phyloP scores from a whole-genome alignment of 805 yeast species.

The Danielozyma ontarioensis region DNA sequence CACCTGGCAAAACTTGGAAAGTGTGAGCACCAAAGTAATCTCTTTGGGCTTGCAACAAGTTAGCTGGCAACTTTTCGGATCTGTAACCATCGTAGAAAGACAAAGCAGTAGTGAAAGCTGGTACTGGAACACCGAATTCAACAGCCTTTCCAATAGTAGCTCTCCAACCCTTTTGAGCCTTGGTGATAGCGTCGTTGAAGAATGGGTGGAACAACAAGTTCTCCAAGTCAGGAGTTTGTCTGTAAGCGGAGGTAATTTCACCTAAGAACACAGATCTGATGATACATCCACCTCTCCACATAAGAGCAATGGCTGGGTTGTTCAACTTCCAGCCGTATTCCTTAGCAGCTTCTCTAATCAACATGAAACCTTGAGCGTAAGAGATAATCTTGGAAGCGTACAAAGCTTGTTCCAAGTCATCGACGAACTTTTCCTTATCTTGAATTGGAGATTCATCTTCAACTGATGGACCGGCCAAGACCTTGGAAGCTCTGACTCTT shows the following conservation, averaged over 20 bases:
- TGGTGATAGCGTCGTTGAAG: conserved; percentile 85
- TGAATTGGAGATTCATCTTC: conserved; percentile 56
- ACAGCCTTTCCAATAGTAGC: conserved; percentile 72
- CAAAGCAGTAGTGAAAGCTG: conserved; percentile 95
- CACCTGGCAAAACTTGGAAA: conserved; percentile 89
- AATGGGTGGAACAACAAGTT: conserved; percentile 93
- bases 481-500: conserved; percentile 79
- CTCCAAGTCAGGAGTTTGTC: conserved; percentile 88
- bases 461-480: conserved; percentile 73
- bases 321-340: conserved; percentile 96
- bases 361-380: conserved; percentile 99
- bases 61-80: conserved; percentile 92
- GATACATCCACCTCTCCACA: conserved; percentile 99
- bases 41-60: conserved; percentile 98
- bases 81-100: conserved; percentile 99
- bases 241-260: conserved; percentile 95
- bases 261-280: conserved; percentile 97
- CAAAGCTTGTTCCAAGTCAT: conserved; percentile 94
- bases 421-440: conserved; percentile 80
- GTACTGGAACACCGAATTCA: conserved; percentile 89
- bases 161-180: conserved; percentile 98
- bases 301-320: conserved; percentile 96
- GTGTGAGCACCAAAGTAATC: conserved; percentile 99
- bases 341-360: conserved; percentile 95
- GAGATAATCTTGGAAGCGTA: conserved; percentile 98